These are phyloP conservation scores for Beauveria australis DNA, from an alignment of 2,329 filamentous ascomycete species.

Conservation along the genomic window DNA sequence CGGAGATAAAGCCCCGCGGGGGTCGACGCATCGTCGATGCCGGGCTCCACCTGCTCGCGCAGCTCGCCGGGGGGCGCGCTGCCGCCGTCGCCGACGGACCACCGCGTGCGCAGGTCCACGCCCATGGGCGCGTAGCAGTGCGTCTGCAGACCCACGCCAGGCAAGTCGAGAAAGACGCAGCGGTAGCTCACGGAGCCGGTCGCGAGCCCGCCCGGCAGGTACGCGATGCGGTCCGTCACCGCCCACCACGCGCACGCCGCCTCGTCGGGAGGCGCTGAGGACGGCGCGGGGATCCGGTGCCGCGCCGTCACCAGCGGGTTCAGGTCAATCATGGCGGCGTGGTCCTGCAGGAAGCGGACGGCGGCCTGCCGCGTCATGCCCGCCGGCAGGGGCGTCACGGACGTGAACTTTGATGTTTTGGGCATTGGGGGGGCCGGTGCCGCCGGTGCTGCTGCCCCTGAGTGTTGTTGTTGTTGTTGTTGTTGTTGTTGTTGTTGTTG, in stretches of 20 bases:
- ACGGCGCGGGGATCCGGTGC: constrained; percentile 58
- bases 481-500: too few relatives aligned
- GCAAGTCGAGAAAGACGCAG: constrained; percentile 69
- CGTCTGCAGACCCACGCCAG: constrained; percentile 61
- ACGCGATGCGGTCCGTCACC: constrained; percentile 67
- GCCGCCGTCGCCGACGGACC: constrained; percentile 63
- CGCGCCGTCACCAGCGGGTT: constrained; percentile 75
- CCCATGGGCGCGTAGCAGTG: constrained; percentile 79
- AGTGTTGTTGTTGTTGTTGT: too few relatives aligned
- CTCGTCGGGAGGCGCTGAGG: constrained; percentile 62
- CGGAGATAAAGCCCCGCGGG: constrained; percentile 65
- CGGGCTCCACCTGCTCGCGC: constrained; percentile 27
- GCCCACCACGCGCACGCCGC: constrained; percentile 68
- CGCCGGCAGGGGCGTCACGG: constrained; percentile 67
- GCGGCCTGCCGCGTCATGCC: constrained; percentile 62
- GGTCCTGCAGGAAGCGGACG: constrained; percentile 67
- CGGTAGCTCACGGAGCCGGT: constrained; percentile 56
- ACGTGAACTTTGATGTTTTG: constrained; percentile 57
- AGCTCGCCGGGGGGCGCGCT: constrained; percentile 41
- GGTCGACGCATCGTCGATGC: constrained; percentile 48
- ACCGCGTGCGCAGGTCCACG: constrained; percentile 69
- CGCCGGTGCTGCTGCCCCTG: neutral
- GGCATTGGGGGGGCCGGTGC: neutral
- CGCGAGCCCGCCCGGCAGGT: constrained; percentile 53
- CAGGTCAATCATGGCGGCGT: constrained; percentile 77